A percentile compares a stretch with the other conserved stretches of the same genome.
Evolutionary conservation across 257 asterid species (phyloP).

Genomic region (Solanum corneliomulleri): DNA sequence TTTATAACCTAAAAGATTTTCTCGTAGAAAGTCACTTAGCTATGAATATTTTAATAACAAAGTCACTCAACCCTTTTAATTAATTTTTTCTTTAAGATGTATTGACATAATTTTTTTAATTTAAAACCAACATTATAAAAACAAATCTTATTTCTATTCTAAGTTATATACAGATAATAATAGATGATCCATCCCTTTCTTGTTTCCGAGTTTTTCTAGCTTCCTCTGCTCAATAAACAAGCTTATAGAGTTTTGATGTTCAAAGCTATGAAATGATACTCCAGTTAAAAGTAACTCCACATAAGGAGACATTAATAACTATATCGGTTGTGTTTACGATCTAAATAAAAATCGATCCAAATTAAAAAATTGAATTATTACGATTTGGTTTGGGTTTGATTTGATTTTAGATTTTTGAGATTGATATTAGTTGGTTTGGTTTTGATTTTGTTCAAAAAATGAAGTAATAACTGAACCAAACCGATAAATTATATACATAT

Average conservation of each 20-base stretch:
- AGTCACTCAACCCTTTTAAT: too few relatives aligned
- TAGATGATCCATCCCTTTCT: not conserved
- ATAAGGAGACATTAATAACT: not conserved
- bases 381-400: not conserved
- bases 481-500: too few relatives aligned
- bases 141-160: not conserved
- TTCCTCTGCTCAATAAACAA: not conserved
- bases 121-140: too few relatives aligned
- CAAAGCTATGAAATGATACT: not conserved
- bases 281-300: not conserved
- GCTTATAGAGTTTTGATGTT: not conserved
- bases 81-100: too few relatives aligned
- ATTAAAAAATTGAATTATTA: too few relatives aligned
- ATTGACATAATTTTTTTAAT: not conserved
- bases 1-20: too few relatives aligned
- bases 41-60: too few relatives aligned
- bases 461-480: not conserved
- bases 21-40: not conserved
- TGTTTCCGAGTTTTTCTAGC: not conserved
- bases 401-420: too few relatives aligned
- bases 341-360: too few relatives aligned
- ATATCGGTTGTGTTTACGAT: too few relatives aligned
- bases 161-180: not conserved
- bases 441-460: not conserved
- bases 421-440: not conserved